A percentile compares a stretch with the other conserved stretches of the same genome.
phyloP scores from a whole-genome alignment of 2,329 filamentous ascomycete species.

The Onygenales sp. region DNA sequence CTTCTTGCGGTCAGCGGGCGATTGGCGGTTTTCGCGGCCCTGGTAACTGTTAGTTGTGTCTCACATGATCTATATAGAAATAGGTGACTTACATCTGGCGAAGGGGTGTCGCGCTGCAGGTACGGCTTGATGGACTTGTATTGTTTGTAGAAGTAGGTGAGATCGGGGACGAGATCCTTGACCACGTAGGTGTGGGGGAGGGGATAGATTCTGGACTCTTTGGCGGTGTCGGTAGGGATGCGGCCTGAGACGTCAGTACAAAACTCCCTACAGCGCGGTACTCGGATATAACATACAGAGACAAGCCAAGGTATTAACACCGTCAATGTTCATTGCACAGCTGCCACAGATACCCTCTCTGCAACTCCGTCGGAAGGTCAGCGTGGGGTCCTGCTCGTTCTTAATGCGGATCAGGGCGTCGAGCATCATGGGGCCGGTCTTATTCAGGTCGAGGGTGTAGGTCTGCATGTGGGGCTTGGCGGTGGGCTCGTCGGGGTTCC shows the following conservation, averaged over 20 bases:
- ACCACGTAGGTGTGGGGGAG: slow-evolving; percentile 98
- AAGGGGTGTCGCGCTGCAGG: slow-evolving; percentile 78
- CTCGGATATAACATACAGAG: slow-evolving; percentile 60
- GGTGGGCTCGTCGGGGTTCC: slow-evolving; percentile 87
- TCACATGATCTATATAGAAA: neutral
- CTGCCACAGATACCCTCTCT: slow-evolving; percentile 97
- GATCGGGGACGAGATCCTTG: slow-evolving; percentile 95
- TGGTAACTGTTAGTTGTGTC: slow-evolving; percentile 25
- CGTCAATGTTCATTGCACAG: slow-evolving; percentile 99
- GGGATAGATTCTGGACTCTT: slow-evolving; percentile 91
- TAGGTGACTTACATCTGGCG: slow-evolving; percentile 62
- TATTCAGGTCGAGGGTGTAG: slow-evolving; percentile 93
- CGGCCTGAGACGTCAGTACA: slow-evolving; percentile 53
- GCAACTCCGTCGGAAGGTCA: slow-evolving; percentile 93
- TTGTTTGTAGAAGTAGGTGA: slow-evolving; percentile 99
- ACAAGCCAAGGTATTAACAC: slow-evolving; percentile 94
- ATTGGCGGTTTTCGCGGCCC: slow-evolving; percentile 89
- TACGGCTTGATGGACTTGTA: slow-evolving; percentile 99
- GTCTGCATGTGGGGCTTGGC: slow-evolving; percentile 93
- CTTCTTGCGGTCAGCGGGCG: slow-evolving; percentile 86
- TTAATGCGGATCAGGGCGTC: slow-evolving; percentile 97
- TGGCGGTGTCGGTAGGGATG: slow-evolving; percentile 71
- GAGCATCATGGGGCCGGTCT: slow-evolving; percentile 97
- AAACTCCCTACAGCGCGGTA: neutral
- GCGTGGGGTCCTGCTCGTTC: slow-evolving; percentile 94